These are phyloP conservation scores for Colletotrichum sp. DNA, from an alignment of 2,329 filamentous ascomycete genomes.

Conservation along the genomic window DNA sequence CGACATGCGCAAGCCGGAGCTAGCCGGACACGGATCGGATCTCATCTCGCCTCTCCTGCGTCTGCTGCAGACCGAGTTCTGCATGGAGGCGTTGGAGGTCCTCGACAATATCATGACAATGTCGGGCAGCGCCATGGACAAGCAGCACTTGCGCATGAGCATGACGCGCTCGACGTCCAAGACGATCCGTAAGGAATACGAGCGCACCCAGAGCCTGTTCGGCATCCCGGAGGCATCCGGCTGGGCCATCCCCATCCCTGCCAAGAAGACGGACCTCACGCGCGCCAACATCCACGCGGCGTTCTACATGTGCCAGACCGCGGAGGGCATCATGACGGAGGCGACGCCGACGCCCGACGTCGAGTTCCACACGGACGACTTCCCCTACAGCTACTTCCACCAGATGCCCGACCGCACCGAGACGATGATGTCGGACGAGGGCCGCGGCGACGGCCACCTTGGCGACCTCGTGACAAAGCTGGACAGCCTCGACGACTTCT, in stretches of 20 bases:
- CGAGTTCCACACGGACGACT: constrained; percentile 92
- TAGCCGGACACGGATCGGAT: constrained; percentile 90
- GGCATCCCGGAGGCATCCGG: constrained; percentile 95
- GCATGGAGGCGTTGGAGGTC: constrained; percentile 88
- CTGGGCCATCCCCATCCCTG: constrained; percentile 94
- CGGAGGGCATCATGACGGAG: constrained; percentile 62
- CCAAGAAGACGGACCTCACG: constrained; percentile 85
- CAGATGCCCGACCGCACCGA: constrained; percentile 74
- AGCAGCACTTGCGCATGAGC: constrained; percentile 95
- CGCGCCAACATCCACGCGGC: constrained; percentile 93
- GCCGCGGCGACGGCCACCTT: constrained; percentile 73
- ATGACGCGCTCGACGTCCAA: constrained; percentile 91
- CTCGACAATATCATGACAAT: constrained; percentile 96
- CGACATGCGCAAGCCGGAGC: constrained; percentile 90
- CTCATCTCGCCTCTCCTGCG: constrained; percentile 91
- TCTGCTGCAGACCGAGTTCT: constrained; percentile 90
- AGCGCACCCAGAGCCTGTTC: constrained; percentile 91
- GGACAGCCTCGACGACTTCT: constrained; percentile 83
- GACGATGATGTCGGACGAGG: constrained; percentile 92
- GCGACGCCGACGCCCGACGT: constrained; percentile 80
- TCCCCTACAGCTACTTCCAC: constrained; percentile 78
- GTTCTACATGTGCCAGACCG: constrained; percentile 89
- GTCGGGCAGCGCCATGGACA: constrained; percentile 89
- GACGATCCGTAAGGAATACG: constrained; percentile 90
- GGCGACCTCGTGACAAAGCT: constrained; percentile 84